Evolutionary conservation across 768 basidiomycete genomes (phyloP).

Genomic region (Cystobasidiopsis lactophilus): DNA sequence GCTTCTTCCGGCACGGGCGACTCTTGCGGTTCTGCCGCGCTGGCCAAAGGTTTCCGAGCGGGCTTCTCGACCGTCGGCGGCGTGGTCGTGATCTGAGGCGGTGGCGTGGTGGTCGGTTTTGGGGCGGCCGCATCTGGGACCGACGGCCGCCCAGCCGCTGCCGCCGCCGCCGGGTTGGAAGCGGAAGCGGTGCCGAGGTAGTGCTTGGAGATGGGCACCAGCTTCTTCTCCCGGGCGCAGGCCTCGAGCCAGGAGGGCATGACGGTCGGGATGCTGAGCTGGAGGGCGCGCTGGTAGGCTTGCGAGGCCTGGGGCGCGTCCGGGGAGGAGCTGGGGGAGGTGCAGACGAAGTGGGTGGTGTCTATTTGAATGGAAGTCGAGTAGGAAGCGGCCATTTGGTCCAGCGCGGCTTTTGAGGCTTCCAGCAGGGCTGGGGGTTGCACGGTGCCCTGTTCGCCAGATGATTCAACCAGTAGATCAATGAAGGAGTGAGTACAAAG

Average conservation of each 20-base stretch:
- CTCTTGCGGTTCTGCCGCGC: too few relatives aligned
- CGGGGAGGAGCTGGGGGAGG: conserved; percentile 35
- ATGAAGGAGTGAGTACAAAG: conserved; percentile 31
- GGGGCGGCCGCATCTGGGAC: too few relatives aligned
- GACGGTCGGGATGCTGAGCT: conserved; percentile 81
- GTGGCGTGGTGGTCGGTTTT: too few relatives aligned
- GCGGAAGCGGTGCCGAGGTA: conserved; percentile 26
- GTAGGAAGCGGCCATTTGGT: conserved; percentile 73
- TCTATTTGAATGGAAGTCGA: conserved; percentile 88
- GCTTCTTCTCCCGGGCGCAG: conserved; percentile 62
- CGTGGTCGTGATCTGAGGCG: too few relatives aligned
- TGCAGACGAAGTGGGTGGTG: conserved; percentile 94
- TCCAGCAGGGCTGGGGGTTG: conserved; percentile 53
- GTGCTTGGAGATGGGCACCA: conserved; percentile 63
- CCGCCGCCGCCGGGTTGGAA: not conserved
- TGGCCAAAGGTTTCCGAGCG: too few relatives aligned
- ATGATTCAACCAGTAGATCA: too few relatives aligned
- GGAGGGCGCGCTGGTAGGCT: conserved; percentile 84
- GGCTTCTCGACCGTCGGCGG: too few relatives aligned
- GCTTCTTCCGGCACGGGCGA: too few relatives aligned
- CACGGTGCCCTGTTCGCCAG: conserved; percentile 26
- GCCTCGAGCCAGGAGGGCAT: conserved; percentile 88
- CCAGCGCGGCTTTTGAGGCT: conserved; percentile 55
- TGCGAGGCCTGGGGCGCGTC: conserved; percentile 39
- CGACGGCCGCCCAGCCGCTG: too few relatives aligned